A percentile compares a stretch with the other conserved stretches of the same genome.
Evolutionary conservation across 2,329 filamentous ascomycete species (phyloP).

Genomic region (Emergomyces pasteurianus): DNA sequence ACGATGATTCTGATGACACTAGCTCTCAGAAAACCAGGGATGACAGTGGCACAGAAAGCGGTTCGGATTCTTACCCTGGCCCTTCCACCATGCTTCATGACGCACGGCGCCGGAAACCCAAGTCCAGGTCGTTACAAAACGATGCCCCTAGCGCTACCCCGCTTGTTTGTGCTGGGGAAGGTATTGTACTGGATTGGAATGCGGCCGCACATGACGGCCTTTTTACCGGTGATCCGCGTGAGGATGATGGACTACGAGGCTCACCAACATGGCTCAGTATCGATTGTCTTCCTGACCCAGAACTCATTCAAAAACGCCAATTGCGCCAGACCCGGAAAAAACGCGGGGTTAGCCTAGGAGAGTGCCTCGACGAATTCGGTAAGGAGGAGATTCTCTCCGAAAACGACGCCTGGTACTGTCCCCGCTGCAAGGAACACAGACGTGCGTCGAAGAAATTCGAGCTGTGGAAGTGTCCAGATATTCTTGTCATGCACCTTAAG

Average conservation of each 20-base stretch:
- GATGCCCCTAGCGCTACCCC: slow-evolving; percentile 24
- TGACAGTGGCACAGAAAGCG: slow-evolving; percentile 20
- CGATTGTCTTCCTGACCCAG: slow-evolving; percentile 46
- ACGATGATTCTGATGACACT: slow-evolving; percentile 13
- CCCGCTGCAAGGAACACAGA: slow-evolving; percentile 84
- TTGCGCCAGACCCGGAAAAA: slow-evolving; percentile 55
- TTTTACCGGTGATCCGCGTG: slow-evolving; percentile 41
- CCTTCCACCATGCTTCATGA: not conserved
- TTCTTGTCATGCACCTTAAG: slow-evolving; percentile 89
- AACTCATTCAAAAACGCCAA: slow-evolving; percentile 51
- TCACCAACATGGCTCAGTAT: slow-evolving; percentile 44
- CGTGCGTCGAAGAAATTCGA: slow-evolving; percentile 94
- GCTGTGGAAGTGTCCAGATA: slow-evolving; percentile 92
- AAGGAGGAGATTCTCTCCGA: slow-evolving; percentile 89
- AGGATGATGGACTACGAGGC: slow-evolving; percentile 45
- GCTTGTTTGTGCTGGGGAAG: slow-evolving; percentile 69
- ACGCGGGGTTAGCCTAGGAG: slow-evolving; percentile 70
- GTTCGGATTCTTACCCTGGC: slow-evolving; percentile 19
- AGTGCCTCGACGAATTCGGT: slow-evolving; percentile 89
- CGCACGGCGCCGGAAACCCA: not conserved
- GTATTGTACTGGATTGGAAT: slow-evolving; percentile 77
- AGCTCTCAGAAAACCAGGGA: slow-evolving; percentile 12
- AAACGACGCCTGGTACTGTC: slow-evolving; percentile 96
- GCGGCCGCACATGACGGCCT: slow-evolving; percentile 56
- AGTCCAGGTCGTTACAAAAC: not conserved